Evolutionary conservation across 192 early-diverging fungal species (phyloP).

Genomic region (Linnemannia hyalina): DNA sequence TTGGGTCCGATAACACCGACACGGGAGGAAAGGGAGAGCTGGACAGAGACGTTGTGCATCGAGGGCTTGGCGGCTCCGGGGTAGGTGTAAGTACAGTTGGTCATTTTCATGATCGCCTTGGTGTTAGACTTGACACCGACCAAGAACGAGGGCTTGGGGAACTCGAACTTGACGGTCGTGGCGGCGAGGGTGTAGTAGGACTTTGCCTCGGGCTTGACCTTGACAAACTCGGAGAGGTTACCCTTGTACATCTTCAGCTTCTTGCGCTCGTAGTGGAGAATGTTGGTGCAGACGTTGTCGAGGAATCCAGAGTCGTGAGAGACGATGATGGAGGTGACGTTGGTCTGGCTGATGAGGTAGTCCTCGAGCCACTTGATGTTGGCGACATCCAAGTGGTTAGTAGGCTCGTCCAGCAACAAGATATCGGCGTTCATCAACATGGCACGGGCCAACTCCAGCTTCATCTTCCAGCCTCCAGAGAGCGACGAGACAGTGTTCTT

Average conservation of each 20-base stretch:
- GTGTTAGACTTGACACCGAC: slow-evolving; percentile 81
- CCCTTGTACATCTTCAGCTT: slow-evolving; percentile 84
- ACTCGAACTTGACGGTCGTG: slow-evolving; percentile 73
- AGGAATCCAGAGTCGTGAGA: slow-evolving; percentile 90
- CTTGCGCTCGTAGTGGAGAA: slow-evolving; percentile 87
- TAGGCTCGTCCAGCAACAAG: slow-evolving; percentile 88
- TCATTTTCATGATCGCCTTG: slow-evolving; percentile 86
- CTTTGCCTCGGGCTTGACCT: slow-evolving; percentile 79
- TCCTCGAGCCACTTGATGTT: slow-evolving; percentile 73
- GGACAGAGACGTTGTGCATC: slow-evolving; percentile 69
- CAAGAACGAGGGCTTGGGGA: slow-evolving; percentile 82
- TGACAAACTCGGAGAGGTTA: slow-evolving; percentile 86
- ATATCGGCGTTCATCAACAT: slow-evolving; percentile 91
- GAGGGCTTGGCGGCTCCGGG: slow-evolving; percentile 75
- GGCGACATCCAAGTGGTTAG: slow-evolving; percentile 86
- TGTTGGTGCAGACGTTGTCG: slow-evolving; percentile 86
- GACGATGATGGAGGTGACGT: slow-evolving; percentile 87
- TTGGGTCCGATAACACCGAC: slow-evolving; percentile 82
- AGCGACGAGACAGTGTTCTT: slow-evolving; percentile 78
- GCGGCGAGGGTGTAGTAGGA: slow-evolving; percentile 83
- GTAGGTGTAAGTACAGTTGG: slow-evolving; percentile 75
- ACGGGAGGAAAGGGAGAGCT: slow-evolving; percentile 79
- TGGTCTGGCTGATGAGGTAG: slow-evolving; percentile 79
- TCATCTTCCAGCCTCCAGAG: slow-evolving; percentile 94
- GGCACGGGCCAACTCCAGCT: slow-evolving; percentile 88